Conservation (phyloP, 2,329 filamentous ascomycete genomes). For the Madurella fahalii region DNA sequence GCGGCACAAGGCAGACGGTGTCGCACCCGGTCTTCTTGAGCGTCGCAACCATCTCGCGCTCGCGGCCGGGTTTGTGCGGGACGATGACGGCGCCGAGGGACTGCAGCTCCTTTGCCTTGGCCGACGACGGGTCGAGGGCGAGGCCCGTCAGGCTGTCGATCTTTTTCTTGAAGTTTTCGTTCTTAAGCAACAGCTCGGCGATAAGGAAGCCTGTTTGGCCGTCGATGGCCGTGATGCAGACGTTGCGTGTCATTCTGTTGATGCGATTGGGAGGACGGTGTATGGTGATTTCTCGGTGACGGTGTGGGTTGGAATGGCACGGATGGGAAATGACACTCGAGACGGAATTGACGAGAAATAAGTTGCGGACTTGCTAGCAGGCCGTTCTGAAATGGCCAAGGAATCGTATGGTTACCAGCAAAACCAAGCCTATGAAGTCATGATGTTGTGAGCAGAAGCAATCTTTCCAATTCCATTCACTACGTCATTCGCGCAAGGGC, state of each 20-base stretch:
- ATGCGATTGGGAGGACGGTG: background rate
- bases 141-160: slow-evolving; percentile 40
- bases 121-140: slow-evolving; percentile 36
- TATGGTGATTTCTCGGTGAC: background rate
- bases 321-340: background rate
- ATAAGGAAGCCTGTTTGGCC: slow-evolving; percentile 50
- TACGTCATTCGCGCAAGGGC: background rate
- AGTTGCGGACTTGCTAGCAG: background rate
- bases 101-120: slow-evolving; percentile 38
- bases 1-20: slow-evolving; percentile 47
- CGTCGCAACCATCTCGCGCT: slow-evolving; percentile 40
- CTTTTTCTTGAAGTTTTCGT: slow-evolving; percentile 39
- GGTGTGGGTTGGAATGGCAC: background rate
- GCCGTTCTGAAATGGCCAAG: background rate
- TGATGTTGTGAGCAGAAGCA: background rate
- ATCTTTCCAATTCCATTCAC: background rate
- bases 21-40: slow-evolving; percentile 43
- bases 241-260: slow-evolving; percentile 41
- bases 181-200: slow-evolving; percentile 44
- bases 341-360: background rate
- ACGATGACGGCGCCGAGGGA: slow-evolving; percentile 41
- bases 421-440: background rate
- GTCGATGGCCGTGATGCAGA: slow-evolving; percentile 46
- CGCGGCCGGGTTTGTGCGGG: slow-evolving; percentile 38
- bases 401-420: background rate